Conservation (phyloP, 371 early-diverging fungal species). For the Furculomyces boomerangus region DNA sequence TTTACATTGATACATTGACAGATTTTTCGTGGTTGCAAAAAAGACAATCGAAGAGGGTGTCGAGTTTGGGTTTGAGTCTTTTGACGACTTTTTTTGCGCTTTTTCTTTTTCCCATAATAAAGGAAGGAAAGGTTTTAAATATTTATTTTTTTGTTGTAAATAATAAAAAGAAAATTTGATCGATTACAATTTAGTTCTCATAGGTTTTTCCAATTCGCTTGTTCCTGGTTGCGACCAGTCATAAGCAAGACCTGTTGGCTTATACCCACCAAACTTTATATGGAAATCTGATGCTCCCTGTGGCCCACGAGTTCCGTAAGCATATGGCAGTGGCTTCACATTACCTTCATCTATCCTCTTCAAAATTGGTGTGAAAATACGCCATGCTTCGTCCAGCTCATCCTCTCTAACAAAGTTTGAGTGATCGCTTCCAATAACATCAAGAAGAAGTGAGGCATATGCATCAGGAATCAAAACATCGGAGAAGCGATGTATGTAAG, state of each 20-base stretch:
- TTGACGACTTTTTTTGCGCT: constrained; percentile 51
- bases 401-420: constrained; percentile 94
- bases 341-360: constrained; percentile 66
- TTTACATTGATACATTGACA: constrained; percentile 34
- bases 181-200: no score
- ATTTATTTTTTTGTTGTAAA: no score
- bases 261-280: neutral
- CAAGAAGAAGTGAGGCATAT: constrained; percentile 84
- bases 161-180: no score
- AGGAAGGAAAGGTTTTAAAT: no score
- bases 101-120: constrained; percentile 74
- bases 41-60: constrained; percentile 69
- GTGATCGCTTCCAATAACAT: constrained; percentile 77
- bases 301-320: constrained; percentile 84
- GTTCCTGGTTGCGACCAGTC: no score
- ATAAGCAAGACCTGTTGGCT: neutral
- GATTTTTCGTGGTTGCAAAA: constrained; percentile 81
- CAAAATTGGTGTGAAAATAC: constrained; percentile 87
- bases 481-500: constrained; percentile 70
- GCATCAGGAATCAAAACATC: constrained; percentile 87
- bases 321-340: constrained; percentile 53
- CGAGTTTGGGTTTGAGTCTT: constrained; percentile 50
- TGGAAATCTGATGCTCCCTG: constrained; percentile 35
- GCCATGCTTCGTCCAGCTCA: constrained; percentile 91
- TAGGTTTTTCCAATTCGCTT: no score